Percentiles rank a stretch among this genome's conserved stretches.
phyloP scores from a whole-genome alignment of 306 rosid species.

The Parietaria judaica region DNA sequence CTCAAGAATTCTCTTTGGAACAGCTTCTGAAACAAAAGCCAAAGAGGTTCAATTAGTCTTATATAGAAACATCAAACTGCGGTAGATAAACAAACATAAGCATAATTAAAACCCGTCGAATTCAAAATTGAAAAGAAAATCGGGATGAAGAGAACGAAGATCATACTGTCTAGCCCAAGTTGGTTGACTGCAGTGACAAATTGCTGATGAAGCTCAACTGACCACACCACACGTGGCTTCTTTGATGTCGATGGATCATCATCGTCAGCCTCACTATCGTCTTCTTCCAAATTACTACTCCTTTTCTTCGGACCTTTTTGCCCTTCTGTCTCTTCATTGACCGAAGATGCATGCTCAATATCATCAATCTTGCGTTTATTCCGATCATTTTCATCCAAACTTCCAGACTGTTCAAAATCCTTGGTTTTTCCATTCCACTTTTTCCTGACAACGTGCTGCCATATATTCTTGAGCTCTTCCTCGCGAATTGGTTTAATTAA shows the following conservation, averaged over 20 bases:
- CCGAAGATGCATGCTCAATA: constrained; percentile 42
- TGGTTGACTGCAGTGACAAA: constrained; percentile 49
- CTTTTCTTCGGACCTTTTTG: constrained; percentile 46
- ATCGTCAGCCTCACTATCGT: constrained; percentile 38
- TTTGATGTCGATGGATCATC: constrained; percentile 41
- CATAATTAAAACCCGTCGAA: background rate
- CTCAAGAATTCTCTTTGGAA: constrained; percentile 60
- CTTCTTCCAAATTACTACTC: constrained; percentile 42
- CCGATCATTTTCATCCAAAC: constrained; percentile 45
- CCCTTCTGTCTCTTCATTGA: constrained; percentile 43
- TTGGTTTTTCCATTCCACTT: constrained; percentile 29
- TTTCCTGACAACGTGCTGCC: constrained; percentile 62
- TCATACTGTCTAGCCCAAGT: constrained; percentile 65
- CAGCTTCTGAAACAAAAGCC: constrained; percentile 47
- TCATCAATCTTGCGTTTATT: constrained; percentile 44
- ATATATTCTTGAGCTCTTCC: constrained; percentile 37
- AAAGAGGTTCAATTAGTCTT: constrained; percentile 15
- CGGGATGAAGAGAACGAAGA: constrained; percentile 9
- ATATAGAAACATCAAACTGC: background rate
- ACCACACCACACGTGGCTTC: constrained; percentile 62
- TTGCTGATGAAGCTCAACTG: constrained; percentile 40
- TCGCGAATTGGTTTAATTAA: constrained; percentile 48
- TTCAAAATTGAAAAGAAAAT: constrained; percentile 3
- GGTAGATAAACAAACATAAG: background rate
- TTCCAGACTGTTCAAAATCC: constrained; percentile 50